A percentile compares a stretch with the other conserved stretches of the same genome.
phyloP scores from a whole-genome alignment of 805 yeast species.

The Teunomyces stri region DNA sequence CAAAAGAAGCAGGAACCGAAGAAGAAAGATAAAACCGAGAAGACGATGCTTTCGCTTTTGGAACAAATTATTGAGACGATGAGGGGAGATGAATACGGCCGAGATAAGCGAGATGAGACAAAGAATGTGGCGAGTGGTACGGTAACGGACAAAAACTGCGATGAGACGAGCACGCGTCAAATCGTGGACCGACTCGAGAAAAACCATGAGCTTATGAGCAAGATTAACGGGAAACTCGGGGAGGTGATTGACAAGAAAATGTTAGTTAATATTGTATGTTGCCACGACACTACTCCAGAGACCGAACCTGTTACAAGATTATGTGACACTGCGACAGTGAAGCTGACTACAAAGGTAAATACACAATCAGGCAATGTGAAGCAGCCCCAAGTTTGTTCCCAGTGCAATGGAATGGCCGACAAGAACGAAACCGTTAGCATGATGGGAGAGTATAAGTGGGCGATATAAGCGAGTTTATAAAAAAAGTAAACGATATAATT shows the following conservation, averaged over 20 bases:
- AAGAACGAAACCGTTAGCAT: slow-evolving; percentile 19
- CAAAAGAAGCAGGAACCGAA: background rate
- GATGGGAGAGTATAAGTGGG: slow-evolving; percentile 33
- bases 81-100: background rate
- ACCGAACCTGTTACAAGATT: background rate
- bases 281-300: background rate
- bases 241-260: background rate
- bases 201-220: background rate
- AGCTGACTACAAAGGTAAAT: background rate
- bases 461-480: slow-evolving; percentile 11
- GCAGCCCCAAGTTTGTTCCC: background rate
- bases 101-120: background rate
- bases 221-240: background rate
- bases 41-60: slow-evolving; percentile 6
- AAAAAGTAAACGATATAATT: background rate
- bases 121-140: background rate
- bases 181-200: background rate
- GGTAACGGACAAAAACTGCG: background rate
- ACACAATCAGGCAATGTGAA: background rate
- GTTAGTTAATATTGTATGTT: background rate
- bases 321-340: background rate
- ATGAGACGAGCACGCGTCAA: background rate
- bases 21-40: background rate
- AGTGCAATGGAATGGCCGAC: background rate
- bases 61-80: slow-evolving; percentile 8